These are phyloP conservation scores for Dioscorea dumetorum DNA, from an alignment of 106 monocot species.

Conservation along the genomic window DNA sequence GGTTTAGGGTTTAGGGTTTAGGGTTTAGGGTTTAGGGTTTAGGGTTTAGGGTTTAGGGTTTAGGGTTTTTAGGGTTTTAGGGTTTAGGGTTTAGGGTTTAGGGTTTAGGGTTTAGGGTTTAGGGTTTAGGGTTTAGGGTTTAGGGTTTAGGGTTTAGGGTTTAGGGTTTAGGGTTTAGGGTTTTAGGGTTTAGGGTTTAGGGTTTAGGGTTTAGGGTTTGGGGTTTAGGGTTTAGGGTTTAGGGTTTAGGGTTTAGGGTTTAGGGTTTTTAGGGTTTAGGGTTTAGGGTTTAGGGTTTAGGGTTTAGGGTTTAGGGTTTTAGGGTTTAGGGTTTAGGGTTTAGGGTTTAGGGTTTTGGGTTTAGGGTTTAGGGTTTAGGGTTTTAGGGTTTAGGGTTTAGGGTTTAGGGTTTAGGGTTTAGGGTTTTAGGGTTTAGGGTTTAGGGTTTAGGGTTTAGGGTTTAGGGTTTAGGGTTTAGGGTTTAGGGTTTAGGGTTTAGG, in stretches of 20 bases:
- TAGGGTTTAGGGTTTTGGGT: slow-evolving; percentile 16
- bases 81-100: slow-evolving; percentile 26
- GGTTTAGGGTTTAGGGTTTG: slow-evolving; percentile 22
- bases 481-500: slow-evolving; percentile 25
- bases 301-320: slow-evolving; percentile 24
- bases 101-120: slow-evolving; percentile 23
- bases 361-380: slow-evolving; percentile 13
- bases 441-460: slow-evolving; percentile 34
- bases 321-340: slow-evolving; percentile 23
- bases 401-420: slow-evolving; percentile 29
- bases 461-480: slow-evolving; percentile 32
- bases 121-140: slow-evolving; percentile 22
- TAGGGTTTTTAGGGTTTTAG: slow-evolving; percentile 24
- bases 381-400: slow-evolving; percentile 21
- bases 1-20: slow-evolving; percentile 32
- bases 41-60: slow-evolving; percentile 21
- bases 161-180: slow-evolving; percentile 21
- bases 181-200: slow-evolving; percentile 16
- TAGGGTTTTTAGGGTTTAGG: slow-evolving; percentile 19
- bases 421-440: slow-evolving; percentile 30
- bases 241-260: slow-evolving; percentile 13
- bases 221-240: slow-evolving; percentile 22
- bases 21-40: slow-evolving; percentile 25
- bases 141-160: slow-evolving; percentile 21
- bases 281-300: slow-evolving; percentile 12